Evolutionary conservation across 257 asterid species (phyloP).

Genomic region (Solanum sitiens): DNA sequence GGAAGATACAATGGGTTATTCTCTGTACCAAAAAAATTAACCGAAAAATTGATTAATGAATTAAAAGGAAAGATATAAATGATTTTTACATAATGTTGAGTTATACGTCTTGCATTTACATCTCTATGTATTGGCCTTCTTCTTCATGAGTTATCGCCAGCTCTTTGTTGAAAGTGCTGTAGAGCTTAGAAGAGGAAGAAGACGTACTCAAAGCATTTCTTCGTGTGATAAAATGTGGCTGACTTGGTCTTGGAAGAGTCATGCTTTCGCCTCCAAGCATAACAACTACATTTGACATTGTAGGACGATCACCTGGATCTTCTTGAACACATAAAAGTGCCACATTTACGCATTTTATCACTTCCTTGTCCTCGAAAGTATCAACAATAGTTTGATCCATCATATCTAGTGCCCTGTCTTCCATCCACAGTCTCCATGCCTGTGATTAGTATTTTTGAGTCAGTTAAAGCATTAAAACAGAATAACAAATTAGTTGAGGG

Average conservation of each 20-base stretch:
- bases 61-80: not conserved
- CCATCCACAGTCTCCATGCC: slow-evolving; percentile 26
- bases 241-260: slow-evolving; percentile 10
- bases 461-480: not conserved
- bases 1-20: not conserved
- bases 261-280: slow-evolving; percentile 16
- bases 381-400: not conserved
- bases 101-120: not conserved
- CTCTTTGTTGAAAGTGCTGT: not conserved
- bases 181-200: not conserved
- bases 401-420: slow-evolving; percentile 5
- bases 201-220: not conserved
- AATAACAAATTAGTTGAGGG: not conserved
- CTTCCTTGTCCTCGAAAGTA: not conserved
- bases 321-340: slow-evolving; percentile 25
- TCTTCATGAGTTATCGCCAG: not conserved
- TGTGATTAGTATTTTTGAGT: not conserved
- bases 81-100: not conserved
- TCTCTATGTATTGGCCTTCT: not conserved
- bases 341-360: slow-evolving; percentile 8
- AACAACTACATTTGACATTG: slow-evolving; percentile 13
- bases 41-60: not conserved
- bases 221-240: slow-evolving; percentile 9
- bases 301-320: slow-evolving; percentile 20
- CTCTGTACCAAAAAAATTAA: not conserved